Evolutionary conservation across 2,329 filamentous ascomycete genomes (phyloP).

Genomic region (Scedosporium apiospermum): DNA sequence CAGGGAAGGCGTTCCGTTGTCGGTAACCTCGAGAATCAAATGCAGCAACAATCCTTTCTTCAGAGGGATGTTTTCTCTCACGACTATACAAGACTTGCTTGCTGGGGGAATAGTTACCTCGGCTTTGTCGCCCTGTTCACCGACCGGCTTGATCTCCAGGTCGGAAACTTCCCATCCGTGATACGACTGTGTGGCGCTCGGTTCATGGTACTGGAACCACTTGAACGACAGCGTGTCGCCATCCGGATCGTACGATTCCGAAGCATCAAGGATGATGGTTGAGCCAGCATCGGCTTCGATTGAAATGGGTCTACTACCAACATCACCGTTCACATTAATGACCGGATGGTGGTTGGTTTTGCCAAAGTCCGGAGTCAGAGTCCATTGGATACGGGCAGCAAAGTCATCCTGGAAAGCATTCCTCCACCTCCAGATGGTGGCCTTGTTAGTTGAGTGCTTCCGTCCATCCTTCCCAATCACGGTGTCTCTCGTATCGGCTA

Average conservation of each 20-base stretch:
- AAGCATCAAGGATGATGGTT: constrained; percentile 32
- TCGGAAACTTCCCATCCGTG: not conserved
- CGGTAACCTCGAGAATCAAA: constrained; percentile 38
- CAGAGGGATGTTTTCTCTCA: constrained; percentile 18
- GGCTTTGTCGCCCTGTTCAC: no score
- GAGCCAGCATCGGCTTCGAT: constrained; percentile 29
- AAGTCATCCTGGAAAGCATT: constrained; percentile 31
- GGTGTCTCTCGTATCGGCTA: constrained; percentile 18
- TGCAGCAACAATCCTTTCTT: constrained; percentile 34
- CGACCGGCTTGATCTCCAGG: not conserved
- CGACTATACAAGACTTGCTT: not conserved
- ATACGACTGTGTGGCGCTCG: constrained; percentile 12
- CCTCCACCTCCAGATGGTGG: constrained; percentile 33
- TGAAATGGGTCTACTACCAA: constrained; percentile 24
- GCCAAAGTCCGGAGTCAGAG: constrained; percentile 14
- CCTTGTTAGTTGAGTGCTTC: constrained; percentile 12
- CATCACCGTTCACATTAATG: constrained; percentile 27
- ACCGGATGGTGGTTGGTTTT: constrained; percentile 37
- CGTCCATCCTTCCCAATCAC: constrained; percentile 19
- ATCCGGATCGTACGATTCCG: constrained; percentile 35
- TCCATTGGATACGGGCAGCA: constrained; percentile 31
- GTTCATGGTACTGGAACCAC: constrained; percentile 39
- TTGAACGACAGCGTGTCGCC: constrained; percentile 30
- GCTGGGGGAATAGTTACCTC: not conserved
- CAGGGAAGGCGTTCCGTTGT: constrained; percentile 30